Percentiles rank a stretch among this genome's conserved stretches.
phyloP scores from a whole-genome alignment of 2,329 filamentous ascomycete genomes.

The Colletotrichum musicola region DNA sequence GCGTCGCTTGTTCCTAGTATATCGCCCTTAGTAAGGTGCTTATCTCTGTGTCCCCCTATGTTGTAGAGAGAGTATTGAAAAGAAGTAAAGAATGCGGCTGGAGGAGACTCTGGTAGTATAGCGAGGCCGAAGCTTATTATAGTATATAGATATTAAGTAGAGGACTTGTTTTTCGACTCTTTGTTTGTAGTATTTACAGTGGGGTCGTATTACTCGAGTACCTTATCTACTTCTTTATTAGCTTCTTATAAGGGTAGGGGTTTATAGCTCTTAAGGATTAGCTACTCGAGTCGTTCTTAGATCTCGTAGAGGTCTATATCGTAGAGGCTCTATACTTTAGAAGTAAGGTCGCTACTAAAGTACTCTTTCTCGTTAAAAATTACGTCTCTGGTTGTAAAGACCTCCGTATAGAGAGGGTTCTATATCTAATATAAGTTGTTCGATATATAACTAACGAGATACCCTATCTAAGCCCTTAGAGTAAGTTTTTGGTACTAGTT shows the following conservation, averaged over 20 bases:
- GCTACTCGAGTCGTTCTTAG: not conserved
- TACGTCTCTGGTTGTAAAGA: not conserved
- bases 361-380: not conserved
- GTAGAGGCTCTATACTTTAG: not conserved
- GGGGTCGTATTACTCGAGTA: not conserved
- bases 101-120: too few relatives aligned
- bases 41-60: too few relatives aligned
- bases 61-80: too few relatives aligned
- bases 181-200: not conserved
- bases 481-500: too few relatives aligned
- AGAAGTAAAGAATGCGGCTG: too few relatives aligned
- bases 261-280: not conserved
- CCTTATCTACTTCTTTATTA: constrained; percentile 9
- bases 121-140: not conserved
- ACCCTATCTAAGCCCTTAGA: not conserved
- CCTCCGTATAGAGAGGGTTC: not conserved
- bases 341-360: not conserved
- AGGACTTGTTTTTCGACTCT: not conserved
- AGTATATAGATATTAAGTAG: not conserved
- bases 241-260: not conserved
- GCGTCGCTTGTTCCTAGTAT: too few relatives aligned
- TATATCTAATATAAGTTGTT: not conserved
- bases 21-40: too few relatives aligned
- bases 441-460: not conserved
- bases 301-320: not conserved